Evolutionary conservation across 176 grass and related monocot species (phyloP).

Genomic region (Juncus effusus): DNA sequence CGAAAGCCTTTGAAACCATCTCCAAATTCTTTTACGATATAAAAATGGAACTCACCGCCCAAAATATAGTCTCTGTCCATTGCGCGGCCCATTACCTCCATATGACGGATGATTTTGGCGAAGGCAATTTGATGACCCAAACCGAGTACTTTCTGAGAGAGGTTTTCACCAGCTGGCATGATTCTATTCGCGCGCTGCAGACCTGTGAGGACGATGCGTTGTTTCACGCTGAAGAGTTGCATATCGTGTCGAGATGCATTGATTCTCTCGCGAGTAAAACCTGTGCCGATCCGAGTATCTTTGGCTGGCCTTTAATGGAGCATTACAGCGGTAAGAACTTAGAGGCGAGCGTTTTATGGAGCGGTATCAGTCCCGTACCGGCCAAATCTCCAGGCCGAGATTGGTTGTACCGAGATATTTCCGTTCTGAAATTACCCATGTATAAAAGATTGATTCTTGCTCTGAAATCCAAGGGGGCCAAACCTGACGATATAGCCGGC

Average conservation of each 20-base stretch:
- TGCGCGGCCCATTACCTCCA: conserved; percentile 56
- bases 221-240: conserved; percentile 53
- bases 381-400: conserved; percentile 36
- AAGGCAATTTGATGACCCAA: conserved; percentile 60
- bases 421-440: conserved; percentile 44
- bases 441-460: conserved; percentile 66
- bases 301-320: conserved; percentile 58
- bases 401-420: conserved; percentile 84
- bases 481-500: conserved; percentile 45
- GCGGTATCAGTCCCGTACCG: conserved; percentile 36
- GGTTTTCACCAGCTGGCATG: conserved; percentile 51
- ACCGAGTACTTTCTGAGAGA: conserved; percentile 48
- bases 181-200: conserved; percentile 39
- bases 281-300: conserved; percentile 51
- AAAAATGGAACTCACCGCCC: conserved; percentile 47
- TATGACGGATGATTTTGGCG: conserved; percentile 53
- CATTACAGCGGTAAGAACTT: conserved; percentile 34
- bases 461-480: conserved; percentile 60
- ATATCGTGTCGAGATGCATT: conserved; percentile 52
- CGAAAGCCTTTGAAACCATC: conserved; percentile 44
- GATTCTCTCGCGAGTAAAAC: conserved; percentile 65
- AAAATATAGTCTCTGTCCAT: conserved; percentile 49
- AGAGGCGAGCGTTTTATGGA: conserved; percentile 49
- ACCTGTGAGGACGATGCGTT: conserved; percentile 45
- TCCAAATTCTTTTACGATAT: conserved; percentile 80